These are phyloP conservation scores for Alternaria sp. DNA, from an alignment of 2,329 filamentous ascomycete species.

Conservation along the genomic window DNA sequence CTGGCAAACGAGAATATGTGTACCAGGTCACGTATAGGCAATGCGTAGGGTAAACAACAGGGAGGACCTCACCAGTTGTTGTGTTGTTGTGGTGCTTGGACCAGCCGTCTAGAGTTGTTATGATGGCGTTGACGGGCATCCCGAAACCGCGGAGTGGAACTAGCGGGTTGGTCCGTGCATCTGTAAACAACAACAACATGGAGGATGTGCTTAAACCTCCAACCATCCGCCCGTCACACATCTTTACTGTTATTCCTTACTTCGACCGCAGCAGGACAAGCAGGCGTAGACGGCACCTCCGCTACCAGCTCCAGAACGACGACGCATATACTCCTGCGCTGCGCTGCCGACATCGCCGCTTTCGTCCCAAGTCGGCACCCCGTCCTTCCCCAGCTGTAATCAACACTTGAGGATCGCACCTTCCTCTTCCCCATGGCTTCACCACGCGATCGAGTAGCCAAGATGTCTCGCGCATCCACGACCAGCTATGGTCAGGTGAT, in stretches of 20 bases:
- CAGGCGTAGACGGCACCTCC: constrained; percentile 29
- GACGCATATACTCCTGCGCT: constrained; percentile 19
- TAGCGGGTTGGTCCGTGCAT: constrained; percentile 24
- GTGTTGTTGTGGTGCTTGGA: constrained; percentile 28
- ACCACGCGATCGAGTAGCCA: constrained; percentile 36
- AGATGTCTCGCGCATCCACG: constrained; percentile 42
- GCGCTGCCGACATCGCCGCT: constrained; percentile 25
- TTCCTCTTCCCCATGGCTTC: constrained; percentile 36
- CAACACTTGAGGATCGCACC: constrained; percentile 21
- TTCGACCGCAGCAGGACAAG: constrained; percentile 26
- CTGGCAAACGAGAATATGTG: constrained; percentile 6
- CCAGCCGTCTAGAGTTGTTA: constrained; percentile 36
- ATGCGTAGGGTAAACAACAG: constrained; percentile 9
- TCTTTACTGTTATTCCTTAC: constrained; percentile 50
- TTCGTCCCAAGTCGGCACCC: constrained; percentile 26
- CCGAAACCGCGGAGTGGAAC: constrained; percentile 32
- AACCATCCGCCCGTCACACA: constrained; percentile 42
- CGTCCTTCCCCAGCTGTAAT: constrained; percentile 21
- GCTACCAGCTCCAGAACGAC: constrained; percentile 29
- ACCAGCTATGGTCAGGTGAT: constrained; percentile 84
- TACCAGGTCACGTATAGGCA: constrained; percentile 13
- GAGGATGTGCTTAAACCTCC: constrained; percentile 35
- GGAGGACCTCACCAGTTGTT: constrained; percentile 18
- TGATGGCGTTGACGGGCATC: constrained; percentile 31
- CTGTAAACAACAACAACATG: constrained; percentile 38